These are phyloP conservation scores for Cryptococcus neoformans DNA, from an alignment of 1,284 basidiomycete genomes.

Conservation along the genomic window DNA sequence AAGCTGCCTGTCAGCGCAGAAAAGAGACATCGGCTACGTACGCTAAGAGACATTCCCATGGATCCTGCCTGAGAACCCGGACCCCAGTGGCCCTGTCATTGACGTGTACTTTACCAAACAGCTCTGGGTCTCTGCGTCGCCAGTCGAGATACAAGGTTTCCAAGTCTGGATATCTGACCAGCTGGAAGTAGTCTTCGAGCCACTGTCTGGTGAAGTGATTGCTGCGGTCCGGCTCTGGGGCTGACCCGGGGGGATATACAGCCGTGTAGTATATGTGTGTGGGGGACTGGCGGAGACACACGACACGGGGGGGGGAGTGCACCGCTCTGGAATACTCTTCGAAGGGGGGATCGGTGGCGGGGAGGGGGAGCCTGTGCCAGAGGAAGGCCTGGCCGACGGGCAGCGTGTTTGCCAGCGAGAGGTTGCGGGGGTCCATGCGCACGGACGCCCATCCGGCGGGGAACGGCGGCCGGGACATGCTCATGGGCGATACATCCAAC, in stretches of 20 bases:
- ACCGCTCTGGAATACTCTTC: constrained; percentile 47
- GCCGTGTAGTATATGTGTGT: constrained; percentile 69
- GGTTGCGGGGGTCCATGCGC: constrained; percentile 26
- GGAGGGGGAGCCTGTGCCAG: constrained; percentile 38
- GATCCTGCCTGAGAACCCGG: constrained; percentile 82
- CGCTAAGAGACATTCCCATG: constrained; percentile 93
- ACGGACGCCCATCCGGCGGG: constrained; percentile 38
- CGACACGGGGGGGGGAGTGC: constrained; percentile 56
- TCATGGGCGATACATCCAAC: background rate
- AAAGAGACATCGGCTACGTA: constrained; percentile 52
- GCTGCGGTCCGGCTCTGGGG: constrained; percentile 45
- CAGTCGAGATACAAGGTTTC: constrained; percentile 72
- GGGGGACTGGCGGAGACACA: constrained; percentile 72
- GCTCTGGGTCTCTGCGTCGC: constrained; percentile 64
- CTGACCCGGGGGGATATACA: constrained; percentile 54
- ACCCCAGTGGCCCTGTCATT: constrained; percentile 56
- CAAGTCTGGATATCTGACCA: constrained; percentile 48
- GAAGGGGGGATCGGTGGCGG: constrained; percentile 1
- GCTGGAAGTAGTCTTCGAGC: constrained; percentile 86
- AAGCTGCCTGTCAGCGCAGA: constrained; percentile 58
- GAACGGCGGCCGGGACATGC: constrained; percentile 31
- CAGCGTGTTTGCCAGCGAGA: constrained; percentile 44
- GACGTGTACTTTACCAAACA: constrained; percentile 62
- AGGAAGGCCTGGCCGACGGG: constrained; percentile 49
- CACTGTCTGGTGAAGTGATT: constrained; percentile 66